phyloP scores from a whole-genome alignment of 768 basidiomycete species.

The Russula griseocarnosa region DNA sequence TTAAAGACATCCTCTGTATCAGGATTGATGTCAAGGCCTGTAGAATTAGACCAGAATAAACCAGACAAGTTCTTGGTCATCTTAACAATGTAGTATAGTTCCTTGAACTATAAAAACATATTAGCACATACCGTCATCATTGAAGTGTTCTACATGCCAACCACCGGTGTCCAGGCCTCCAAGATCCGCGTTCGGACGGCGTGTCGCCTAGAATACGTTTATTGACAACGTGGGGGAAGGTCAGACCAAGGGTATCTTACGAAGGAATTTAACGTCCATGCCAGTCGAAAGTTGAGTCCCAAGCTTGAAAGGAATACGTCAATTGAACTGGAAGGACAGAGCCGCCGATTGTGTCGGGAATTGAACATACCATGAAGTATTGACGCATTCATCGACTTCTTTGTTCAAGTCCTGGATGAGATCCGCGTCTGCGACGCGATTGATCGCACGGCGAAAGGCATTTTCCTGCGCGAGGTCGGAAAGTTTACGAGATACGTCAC shows the following conservation, averaged over 20 bases:
- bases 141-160: no score
- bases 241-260: not conserved
- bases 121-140: no score
- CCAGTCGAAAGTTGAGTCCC: constrained; percentile 22
- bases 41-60: no score
- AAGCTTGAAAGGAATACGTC: not conserved
- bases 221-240: not conserved
- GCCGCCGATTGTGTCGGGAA: not conserved
- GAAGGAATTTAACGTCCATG: constrained; percentile 17
- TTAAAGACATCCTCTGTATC: no score
- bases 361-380: not conserved
- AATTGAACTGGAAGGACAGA: not conserved
- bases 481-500: constrained; percentile 12
- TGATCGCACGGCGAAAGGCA: constrained; percentile 21
- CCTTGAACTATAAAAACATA: no score
- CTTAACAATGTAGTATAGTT: no score
- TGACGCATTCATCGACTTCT: not conserved
- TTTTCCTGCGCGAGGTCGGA: constrained; percentile 22
- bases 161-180: constrained; percentile 18
- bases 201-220: constrained; percentile 11
- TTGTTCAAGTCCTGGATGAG: constrained; percentile 17
- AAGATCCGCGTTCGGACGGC: constrained; percentile 12
- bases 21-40: no score
- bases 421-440: constrained; percentile 15
- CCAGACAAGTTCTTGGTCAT: no score